phyloP scores from a whole-genome alignment of 169 alveolate species.

The Babesia ovata region DNA sequence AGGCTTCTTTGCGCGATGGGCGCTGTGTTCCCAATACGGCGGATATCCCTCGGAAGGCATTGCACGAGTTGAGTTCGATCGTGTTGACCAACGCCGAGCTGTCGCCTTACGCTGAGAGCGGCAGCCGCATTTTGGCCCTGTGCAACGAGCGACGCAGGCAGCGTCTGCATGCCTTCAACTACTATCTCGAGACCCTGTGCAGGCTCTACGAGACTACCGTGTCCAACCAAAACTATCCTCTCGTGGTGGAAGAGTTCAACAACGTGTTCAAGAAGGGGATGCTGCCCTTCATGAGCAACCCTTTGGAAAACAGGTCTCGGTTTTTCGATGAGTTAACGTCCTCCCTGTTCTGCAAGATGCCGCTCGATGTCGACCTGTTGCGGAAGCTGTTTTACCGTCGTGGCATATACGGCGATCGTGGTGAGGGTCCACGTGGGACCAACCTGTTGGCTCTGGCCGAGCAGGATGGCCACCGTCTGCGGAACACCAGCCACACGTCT shows the following conservation, averaged over 20 bases:
- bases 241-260: constrained; percentile 26
- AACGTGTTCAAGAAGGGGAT: constrained; percentile 41
- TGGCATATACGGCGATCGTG: constrained; percentile 29
- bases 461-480: background rate
- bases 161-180: constrained; percentile 19
- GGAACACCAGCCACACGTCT: background rate
- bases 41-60: constrained; percentile 17
- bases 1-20: constrained; percentile 56
- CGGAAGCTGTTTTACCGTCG: constrained; percentile 36
- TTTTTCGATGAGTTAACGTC: constrained; percentile 53
- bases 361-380: constrained; percentile 39
- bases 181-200: constrained; percentile 38
- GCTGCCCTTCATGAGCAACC: constrained; percentile 19
- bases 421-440: background rate
- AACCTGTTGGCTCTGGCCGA: background rate
- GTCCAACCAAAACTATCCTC: background rate
- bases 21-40: constrained; percentile 35
- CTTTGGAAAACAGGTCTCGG: background rate
- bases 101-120: constrained; percentile 1
- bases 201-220: constrained; percentile 6
- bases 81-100: constrained; percentile 32
- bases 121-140: constrained; percentile 15
- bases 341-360: constrained; percentile 38
- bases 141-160: constrained; percentile 18
- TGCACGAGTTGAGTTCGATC: constrained; percentile 6